Percentiles rank a stretch among this genome's conserved stretches.
phyloP scores from a whole-genome alignment of 2,329 filamentous ascomycete genomes.

The Westerdykella ornata region DNA sequence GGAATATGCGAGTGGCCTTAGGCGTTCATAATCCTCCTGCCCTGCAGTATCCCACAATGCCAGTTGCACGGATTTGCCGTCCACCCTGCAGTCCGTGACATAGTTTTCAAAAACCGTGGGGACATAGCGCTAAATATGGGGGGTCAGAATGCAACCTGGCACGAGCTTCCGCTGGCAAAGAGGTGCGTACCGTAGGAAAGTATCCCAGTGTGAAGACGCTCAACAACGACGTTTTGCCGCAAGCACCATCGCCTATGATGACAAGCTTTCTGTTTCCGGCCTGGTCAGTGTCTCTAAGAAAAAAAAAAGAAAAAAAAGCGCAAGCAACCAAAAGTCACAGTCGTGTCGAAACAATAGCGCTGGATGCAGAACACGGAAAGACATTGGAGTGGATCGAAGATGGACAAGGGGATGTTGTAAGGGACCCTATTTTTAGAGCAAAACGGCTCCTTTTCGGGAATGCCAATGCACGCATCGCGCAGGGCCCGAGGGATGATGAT shows the following conservation, averaged over 20 bases:
- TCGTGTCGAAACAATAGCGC: slow-evolving; percentile 1
- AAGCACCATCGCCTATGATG: slow-evolving; percentile 95
- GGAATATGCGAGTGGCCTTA: slow-evolving; percentile 89
- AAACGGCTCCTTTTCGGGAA: slow-evolving; percentile 31
- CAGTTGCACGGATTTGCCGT: slow-evolving; percentile 96
- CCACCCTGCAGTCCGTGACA: slow-evolving; percentile 95
- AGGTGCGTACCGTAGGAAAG: slow-evolving; percentile 78
- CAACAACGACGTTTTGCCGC: slow-evolving; percentile 93
- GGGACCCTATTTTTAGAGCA: slow-evolving; percentile 33
- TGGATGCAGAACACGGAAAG: slow-evolving; percentile 11
- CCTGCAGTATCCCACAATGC: slow-evolving; percentile 99
- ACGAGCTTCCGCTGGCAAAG: slow-evolving; percentile 11
- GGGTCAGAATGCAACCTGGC: slow-evolving; percentile 21
- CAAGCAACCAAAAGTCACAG: slow-evolving; percentile 4
- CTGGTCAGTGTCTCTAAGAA: slow-evolving; percentile 18
- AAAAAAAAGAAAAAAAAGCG: background rate
- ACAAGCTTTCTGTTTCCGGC: slow-evolving; percentile 69
- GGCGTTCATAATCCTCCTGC: slow-evolving; percentile 95
- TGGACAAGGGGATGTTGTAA: slow-evolving; percentile 28
- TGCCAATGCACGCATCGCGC: slow-evolving; percentile 36
- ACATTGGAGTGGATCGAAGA: slow-evolving; percentile 29
- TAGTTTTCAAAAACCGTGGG: slow-evolving; percentile 99
- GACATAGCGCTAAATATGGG: slow-evolving; percentile 30
- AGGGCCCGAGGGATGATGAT: slow-evolving; percentile 21
- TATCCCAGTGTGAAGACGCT: slow-evolving; percentile 98